These are phyloP conservation scores for Talaromyces sp. DNA, from an alignment of 2,329 filamentous ascomycete genomes.

Conservation along the genomic window DNA sequence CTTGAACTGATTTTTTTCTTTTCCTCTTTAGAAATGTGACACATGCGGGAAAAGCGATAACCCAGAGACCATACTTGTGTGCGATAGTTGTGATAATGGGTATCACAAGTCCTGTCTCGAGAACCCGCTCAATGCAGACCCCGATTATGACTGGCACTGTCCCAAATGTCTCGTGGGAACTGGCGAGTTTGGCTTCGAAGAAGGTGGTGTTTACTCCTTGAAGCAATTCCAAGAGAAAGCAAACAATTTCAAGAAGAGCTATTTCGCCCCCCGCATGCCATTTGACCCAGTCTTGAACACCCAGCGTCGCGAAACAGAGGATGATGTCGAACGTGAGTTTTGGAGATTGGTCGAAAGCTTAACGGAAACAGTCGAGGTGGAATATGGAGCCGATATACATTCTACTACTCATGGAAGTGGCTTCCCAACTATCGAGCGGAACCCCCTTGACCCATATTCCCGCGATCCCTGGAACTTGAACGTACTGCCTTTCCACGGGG, in stretches of 20 bases:
- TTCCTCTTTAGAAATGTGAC: constrained; percentile 67
- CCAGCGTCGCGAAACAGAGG: constrained; percentile 77
- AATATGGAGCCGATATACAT: constrained; percentile 97
- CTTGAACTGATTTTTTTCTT: constrained; percentile 12
- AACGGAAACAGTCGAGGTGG: constrained; percentile 93
- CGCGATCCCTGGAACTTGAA: constrained; percentile 96
- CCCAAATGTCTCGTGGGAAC: constrained; percentile 92
- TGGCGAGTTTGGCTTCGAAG: constrained; percentile 94
- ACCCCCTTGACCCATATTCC: constrained; percentile 81
- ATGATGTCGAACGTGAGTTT: constrained; percentile 94
- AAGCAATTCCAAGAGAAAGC: constrained; percentile 96
- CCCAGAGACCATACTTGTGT: constrained; percentile 65
- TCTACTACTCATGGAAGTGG: constrained; percentile 96
- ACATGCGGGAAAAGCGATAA: constrained; percentile 78
- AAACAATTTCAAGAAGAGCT: constrained; percentile 87
- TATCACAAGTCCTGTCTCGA: constrained; percentile 88
- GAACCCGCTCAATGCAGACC: constrained; percentile 70
- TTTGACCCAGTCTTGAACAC: constrained; percentile 80
- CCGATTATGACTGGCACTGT: constrained; percentile 92
- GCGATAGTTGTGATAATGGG: constrained; percentile 86
- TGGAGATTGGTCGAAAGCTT: constrained; percentile 92
- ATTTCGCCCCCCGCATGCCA: constrained; percentile 87
- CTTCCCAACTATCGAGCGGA: constrained; percentile 88
- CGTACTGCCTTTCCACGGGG: constrained; percentile 80
- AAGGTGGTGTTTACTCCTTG: constrained; percentile 90